Evolutionary conservation across 2,329 filamentous ascomycete species (phyloP), one percentile per base, ranked within the genome.

Genomic region (Colletotrichum sp.): DNA sequence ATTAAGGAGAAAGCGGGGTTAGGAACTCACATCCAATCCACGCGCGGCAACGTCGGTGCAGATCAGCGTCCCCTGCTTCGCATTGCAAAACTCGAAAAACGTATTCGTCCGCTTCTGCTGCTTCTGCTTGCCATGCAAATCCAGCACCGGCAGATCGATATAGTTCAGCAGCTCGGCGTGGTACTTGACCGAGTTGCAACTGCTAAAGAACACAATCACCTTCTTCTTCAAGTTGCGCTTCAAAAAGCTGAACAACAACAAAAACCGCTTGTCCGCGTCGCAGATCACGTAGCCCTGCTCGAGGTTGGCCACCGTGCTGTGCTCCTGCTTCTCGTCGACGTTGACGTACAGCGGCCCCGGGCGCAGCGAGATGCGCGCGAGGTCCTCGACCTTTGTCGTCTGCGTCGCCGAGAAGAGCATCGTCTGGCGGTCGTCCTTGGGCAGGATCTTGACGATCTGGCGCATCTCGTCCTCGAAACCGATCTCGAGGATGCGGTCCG

Each of bases 351-450:
- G 88, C 3, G 97, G 97, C 4, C 96, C 96, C 1, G 95, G 94
- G 44, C 96, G 92, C 64, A 99, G 90, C 6, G 97, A 99, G 83
- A 99, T 98, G 78, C 97, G 91, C 2, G 97, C 97, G 71, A 99
- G 90, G 85, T 99, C 97, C 86, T 99, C 96, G 79, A 99, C 97
- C 87, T 99, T 99, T 72, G 96, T 99, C 5, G 97, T 99, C 86
- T 99, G 97, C 6, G 97, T 99, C 16, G 97, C 97, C 16, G 96
- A 98, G 89, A 99, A 99, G n/a, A 99, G 91, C 93, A 98, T 97
- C 0, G 96, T 98, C 86, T 99, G 96, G 76, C 97, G 90, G 79
- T 96, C 92, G 74, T 98, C 93, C 79, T 94, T 94, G 63, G 96
- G 95, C 22, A 99, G 88, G 71, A 99, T 97, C 89, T 98, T 98